Evolutionary conservation across 108 stramenopile species (phyloP).

Genomic region (Nitzschia sp.): DNA sequence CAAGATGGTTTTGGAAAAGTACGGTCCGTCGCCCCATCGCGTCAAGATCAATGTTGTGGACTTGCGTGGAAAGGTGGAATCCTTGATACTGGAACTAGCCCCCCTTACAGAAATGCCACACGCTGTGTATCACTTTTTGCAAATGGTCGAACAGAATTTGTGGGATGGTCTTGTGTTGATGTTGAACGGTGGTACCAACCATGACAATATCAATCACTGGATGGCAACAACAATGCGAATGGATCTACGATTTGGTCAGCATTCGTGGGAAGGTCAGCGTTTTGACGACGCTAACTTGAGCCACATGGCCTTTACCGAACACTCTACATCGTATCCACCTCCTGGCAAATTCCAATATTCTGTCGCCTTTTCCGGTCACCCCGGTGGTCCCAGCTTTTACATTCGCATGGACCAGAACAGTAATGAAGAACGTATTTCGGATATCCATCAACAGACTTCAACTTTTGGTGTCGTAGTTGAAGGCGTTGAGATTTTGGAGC

Average conservation of each 20-base stretch:
- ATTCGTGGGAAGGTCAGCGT: slow-evolving; percentile 22
- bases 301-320: slow-evolving; percentile 71
- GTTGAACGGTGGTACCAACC: slow-evolving; percentile 18
- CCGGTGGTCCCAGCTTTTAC: slow-evolving; percentile 85
- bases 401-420: slow-evolving; percentile 54
- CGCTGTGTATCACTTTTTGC: slow-evolving; percentile 48
- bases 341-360: slow-evolving; percentile 56
- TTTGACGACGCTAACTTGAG: slow-evolving; percentile 47
- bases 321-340: slow-evolving; percentile 47
- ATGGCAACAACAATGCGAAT: slow-evolving; percentile 22
- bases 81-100: slow-evolving; percentile 39
- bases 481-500: slow-evolving; percentile 24
- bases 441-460: slow-evolving; percentile 22
- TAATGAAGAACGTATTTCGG: neutral
- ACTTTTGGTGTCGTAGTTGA: slow-evolving; percentile 39
- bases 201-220: neutral
- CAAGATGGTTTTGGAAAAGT: slow-evolving; percentile 3
- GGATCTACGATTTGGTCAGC: slow-evolving; percentile 13
- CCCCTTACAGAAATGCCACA: slow-evolving; percentile 44
- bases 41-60: slow-evolving; percentile 30
- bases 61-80: neutral
- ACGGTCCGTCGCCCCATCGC: slow-evolving; percentile 25
- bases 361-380: slow-evolving; percentile 73
- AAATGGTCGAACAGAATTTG: slow-evolving; percentile 42
- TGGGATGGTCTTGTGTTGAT: slow-evolving; percentile 52